Evolutionary conservation across 495 filamentous ascomycete species (phyloP).

Genomic region (Cryomyces minteri): DNA sequence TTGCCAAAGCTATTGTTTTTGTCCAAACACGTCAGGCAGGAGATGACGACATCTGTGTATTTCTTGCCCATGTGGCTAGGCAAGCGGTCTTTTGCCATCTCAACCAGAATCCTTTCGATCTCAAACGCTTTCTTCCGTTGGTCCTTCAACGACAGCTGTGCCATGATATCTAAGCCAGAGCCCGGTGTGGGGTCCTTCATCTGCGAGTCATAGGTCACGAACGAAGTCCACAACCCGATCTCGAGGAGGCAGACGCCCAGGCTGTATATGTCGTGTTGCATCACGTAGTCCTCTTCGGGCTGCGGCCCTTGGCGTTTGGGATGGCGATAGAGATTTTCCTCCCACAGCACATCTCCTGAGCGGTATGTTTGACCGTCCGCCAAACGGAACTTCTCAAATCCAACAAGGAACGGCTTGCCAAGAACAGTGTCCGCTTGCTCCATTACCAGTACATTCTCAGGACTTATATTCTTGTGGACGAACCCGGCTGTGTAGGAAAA

Average conservation of each 20-base stretch:
- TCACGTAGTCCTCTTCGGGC: constrained; percentile 25
- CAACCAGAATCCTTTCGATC: constrained; percentile 25
- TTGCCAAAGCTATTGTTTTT: constrained; percentile 13
- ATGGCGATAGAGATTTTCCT: constrained; percentile 37
- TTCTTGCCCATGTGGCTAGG: constrained; percentile 28
- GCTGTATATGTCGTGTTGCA: constrained; percentile 51
- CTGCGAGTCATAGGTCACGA: constrained; percentile 9
- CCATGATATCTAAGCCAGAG: not conserved
- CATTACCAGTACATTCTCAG: constrained; percentile 32
- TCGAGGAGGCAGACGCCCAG: constrained; percentile 43
- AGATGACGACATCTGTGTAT: constrained; percentile 30
- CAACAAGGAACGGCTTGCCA: constrained; percentile 24
- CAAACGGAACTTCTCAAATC: constrained; percentile 30
- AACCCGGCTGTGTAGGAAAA: constrained; percentile 32
- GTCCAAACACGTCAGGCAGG: constrained; percentile 39
- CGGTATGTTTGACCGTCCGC: constrained; percentile 22
- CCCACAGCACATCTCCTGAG: constrained; percentile 23
- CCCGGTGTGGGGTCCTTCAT: not conserved
- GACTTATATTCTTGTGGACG: constrained; percentile 40
- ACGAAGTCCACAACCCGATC: constrained; percentile 37
- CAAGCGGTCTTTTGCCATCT: constrained; percentile 21
- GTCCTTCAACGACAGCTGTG: not conserved
- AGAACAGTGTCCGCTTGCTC: constrained; percentile 8
- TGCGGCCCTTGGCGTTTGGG: constrained; percentile 29
- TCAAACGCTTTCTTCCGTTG: constrained; percentile 4